Evolutionary conservation across 2,329 filamentous ascomycete species (phyloP), one percentile per base, ranked within the genome.

Genomic region (Fusarium bulbicola): DNA sequence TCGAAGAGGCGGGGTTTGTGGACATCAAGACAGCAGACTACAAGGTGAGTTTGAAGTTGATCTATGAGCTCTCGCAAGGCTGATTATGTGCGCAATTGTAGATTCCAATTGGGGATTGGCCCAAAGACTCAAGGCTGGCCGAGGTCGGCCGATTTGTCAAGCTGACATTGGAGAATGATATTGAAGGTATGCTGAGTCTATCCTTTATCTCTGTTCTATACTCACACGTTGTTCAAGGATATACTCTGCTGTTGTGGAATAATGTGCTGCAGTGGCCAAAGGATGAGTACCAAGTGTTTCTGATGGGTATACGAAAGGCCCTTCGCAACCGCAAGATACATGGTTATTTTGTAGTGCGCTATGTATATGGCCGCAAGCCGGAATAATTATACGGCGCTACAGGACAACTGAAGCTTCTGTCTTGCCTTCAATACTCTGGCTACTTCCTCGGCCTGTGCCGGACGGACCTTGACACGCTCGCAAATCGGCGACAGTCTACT

Each of bases 111-210:
- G 68, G 69, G 6, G 63, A 66, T 14, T 72, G 69, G 69, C 43
- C 69, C 7, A 72, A 72, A 15, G 69, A 72, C 13, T 39, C 58
- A 0, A 68, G 50, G 2, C 39, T 72, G 1, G 65, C 68, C 4
- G 56, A 72, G 49, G 58, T 72, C 12, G 69, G 69, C 9, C 36
- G 52, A 14, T 70, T 50, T 20, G 67, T 70, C 13, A 54, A 37
- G 50, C 66, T 36, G 26, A 72, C 52, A 4, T n/a, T 76, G 18
- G 74, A 76, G 13, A 76, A 76, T 11, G 74, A 76, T 16, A 28
- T 75, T 6, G 74, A 76, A 45, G 74, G 73, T 56, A 54, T 37
- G 46, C 8, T 13, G 1, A 16, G 1, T 18, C 9, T 7, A 8
- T 40, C 1, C 1, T 5, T 18, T 13, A 3, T 4, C 15, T 42